These are phyloP conservation scores for Gonium pectorale DNA, from an alignment of 139 green algal species.

Conservation along the genomic window DNA sequence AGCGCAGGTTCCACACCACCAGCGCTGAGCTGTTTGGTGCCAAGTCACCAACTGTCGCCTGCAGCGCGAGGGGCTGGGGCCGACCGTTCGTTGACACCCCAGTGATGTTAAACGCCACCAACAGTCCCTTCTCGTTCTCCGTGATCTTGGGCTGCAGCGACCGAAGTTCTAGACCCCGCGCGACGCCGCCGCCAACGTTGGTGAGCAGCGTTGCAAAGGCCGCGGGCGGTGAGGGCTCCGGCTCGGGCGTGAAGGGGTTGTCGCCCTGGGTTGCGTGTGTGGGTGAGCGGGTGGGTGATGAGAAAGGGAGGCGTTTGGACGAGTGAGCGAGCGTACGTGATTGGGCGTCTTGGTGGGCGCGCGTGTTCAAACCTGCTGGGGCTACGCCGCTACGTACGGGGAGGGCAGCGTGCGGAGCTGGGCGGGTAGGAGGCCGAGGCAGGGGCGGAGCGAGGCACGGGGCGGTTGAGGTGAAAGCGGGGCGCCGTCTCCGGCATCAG, in stretches of 20 bases:
- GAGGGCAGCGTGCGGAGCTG: too few species aligned
- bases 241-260: conserved; percentile 1
- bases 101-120: background rate
- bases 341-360: too few species aligned
- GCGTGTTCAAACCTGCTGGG: too few species aligned
- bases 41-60: conserved; percentile 4
- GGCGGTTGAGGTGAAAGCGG: too few species aligned
- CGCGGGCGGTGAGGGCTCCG: conserved; percentile 5
- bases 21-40: background rate
- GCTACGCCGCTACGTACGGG: too few species aligned
- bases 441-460: too few species aligned
- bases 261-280: background rate
- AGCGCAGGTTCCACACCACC: background rate
- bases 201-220: conserved; percentile 1
- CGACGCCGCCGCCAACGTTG: background rate
- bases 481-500: too few species aligned
- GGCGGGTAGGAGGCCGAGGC: too few species aligned
- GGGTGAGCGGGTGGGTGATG: background rate
- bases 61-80: background rate
- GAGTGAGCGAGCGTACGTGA: too few species aligned
- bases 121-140: conserved; percentile 17
- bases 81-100: background rate
- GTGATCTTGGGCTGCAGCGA: conserved; percentile 8
- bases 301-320: too few species aligned
- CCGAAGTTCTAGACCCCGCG: background rate